Conservation (phyloP, 2,329 filamentous ascomycete genomes). For the Rhexocercosporidium sp. region DNA sequence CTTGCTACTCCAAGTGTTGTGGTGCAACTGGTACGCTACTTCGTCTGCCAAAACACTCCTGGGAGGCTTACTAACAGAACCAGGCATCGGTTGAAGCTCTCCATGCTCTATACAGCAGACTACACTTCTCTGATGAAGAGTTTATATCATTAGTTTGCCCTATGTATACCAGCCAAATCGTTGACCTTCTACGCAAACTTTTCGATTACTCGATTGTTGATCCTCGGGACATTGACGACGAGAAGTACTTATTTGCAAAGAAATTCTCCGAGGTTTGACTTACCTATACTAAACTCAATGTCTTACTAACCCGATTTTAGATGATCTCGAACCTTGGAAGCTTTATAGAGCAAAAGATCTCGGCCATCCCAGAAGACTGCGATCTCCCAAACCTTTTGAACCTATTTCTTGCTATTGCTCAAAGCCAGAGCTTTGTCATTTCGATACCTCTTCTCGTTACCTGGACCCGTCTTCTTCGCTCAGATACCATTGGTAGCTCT, state of each 20-base stretch:
- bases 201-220: slow-evolving; percentile 83
- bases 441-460: slow-evolving; percentile 91
- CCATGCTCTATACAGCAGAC: slow-evolving; percentile 79
- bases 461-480: slow-evolving; percentile 83
- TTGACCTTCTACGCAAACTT: slow-evolving; percentile 73
- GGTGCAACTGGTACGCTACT: slow-evolving; percentile 71
- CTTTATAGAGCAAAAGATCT: slow-evolving; percentile 80
- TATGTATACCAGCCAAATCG: slow-evolving; percentile 75
- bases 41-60: background rate
- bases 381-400: slow-evolving; percentile 79
- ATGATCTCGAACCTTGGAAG: slow-evolving; percentile 85
- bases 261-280: slow-evolving; percentile 82
- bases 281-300: background rate
- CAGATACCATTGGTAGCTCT: slow-evolving; percentile 70
- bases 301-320: slow-evolving; percentile 48
- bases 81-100: slow-evolving; percentile 82
- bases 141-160: slow-evolving; percentile 79
- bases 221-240: slow-evolving; percentile 83
- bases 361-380: slow-evolving; percentile 65
- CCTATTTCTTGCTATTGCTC: slow-evolving; percentile 78
- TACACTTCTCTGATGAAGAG: slow-evolving; percentile 76
- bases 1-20: slow-evolving; percentile 73
- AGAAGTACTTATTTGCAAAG: slow-evolving; percentile 90
- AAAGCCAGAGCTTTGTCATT: slow-evolving; percentile 85
- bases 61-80: slow-evolving; percentile 26